A percentile compares a stretch with the other conserved stretches of the same genome.
Conservation (phyloP, 208 protist species). For the Crithidia fasciculata region DNA sequence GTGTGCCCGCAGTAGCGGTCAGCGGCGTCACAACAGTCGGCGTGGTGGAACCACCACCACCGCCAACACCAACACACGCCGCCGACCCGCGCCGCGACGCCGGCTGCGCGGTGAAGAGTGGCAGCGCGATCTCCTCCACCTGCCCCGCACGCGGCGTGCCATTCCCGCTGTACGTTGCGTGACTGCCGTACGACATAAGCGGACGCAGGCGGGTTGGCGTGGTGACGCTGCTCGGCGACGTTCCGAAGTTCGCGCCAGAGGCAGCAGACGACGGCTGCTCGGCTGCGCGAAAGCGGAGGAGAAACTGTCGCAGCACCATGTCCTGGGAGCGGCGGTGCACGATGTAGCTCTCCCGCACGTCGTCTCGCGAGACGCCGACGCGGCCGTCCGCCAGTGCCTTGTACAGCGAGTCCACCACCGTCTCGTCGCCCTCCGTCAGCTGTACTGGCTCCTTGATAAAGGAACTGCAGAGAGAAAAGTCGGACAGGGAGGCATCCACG, state of each 20-base stretch:
- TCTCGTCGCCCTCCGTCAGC: slow-evolving; percentile 34
- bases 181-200: neutral
- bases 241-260: neutral
- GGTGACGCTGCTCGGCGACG: no score
- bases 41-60: no score
- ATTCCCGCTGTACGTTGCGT: slow-evolving; percentile 5
- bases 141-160: slow-evolving; percentile 8
- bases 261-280: neutral
- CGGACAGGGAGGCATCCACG: neutral
- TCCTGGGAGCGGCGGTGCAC: slow-evolving; percentile 32
- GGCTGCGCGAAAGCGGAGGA: slow-evolving; percentile 3
- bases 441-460: slow-evolving; percentile 1
- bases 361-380: slow-evolving; percentile 17
- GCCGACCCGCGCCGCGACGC: slow-evolving; percentile 6
- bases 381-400: slow-evolving; percentile 18
- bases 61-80: neutral
- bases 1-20: neutral
- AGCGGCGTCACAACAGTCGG: neutral
- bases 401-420: slow-evolving; percentile 33
- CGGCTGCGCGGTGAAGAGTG: neutral
- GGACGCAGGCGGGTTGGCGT: neutral
- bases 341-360: slow-evolving; percentile 40
- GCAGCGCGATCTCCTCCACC: slow-evolving; percentile 1
- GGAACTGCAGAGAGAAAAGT: slow-evolving; percentile 17
- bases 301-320: slow-evolving; percentile 31